Base-by-base conservation (phyloP, 1,284 basidiomycete species). In the Schizophyllum commune region DNA sequence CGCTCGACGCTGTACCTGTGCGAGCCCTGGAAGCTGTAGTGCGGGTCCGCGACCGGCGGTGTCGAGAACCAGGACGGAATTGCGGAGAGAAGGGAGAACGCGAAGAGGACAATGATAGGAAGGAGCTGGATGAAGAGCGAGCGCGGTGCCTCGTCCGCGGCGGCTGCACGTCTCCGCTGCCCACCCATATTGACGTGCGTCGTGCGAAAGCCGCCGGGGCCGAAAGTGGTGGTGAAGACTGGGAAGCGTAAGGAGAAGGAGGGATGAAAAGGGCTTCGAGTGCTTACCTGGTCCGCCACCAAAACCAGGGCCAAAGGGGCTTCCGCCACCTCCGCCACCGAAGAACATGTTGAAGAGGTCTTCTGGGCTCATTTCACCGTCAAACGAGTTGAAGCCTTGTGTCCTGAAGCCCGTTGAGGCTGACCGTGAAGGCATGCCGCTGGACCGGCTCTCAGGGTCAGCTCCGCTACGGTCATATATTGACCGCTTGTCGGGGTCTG, bases 321-420 rank as follows among this genome's bases (percentile, higher is more conserved):
- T 73, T 58, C 75, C 76, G 3, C 74, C 78, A 59, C 82, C 83
- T 56, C 74, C 87, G 19, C 89, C 89, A 21, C 93, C 95, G 72
- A 99, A 99, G 84, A 99, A 98, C 92, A 97, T 96, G 71, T 98
- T 96, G 81, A 99, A 99, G 60, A 99, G 72, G 65, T 99, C 96
- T 74, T 98, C 94, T 0, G 96, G 94, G 63, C 92, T 94, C 67
- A 99, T 80, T 71, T 98, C 96, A 59, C 87, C 86, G 9, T 92
- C 91, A 67, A 90, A 91, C 77, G 75, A 60, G 74, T 76, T 51
- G 77, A 64, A 32, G 79, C 75, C 71, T 17, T 47, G 39, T 47
- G 39, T 47, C 17, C 39, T 47, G 39, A 47, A 47, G 39, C 39
- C 39, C 3, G 39, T 17, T 84, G 89, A 17, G 80, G 82, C 71